phyloP scores from a whole-genome alignment of 345 rosid species.

The Eutrema heterophyllum region DNA sequence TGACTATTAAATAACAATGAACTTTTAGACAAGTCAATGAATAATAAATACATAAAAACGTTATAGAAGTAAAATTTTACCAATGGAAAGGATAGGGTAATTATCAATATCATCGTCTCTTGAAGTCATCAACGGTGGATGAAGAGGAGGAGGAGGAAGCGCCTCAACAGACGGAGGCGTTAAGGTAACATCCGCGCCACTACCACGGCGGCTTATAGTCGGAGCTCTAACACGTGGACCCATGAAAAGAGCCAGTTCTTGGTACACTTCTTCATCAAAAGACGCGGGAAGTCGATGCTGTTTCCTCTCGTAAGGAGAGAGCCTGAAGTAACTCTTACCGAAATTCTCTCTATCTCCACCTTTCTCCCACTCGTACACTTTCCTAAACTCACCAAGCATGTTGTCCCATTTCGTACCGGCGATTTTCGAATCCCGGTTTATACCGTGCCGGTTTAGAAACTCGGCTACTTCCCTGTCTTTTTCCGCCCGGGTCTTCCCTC shows the following conservation, averaged over 20 bases:
- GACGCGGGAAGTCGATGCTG: constrained; percentile 86
- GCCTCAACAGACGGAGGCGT: constrained; percentile 18
- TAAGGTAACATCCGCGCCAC: not conserved
- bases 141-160: constrained; percentile 45
- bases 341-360: constrained; percentile 60
- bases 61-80: constrained; percentile 5
- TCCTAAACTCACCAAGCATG: constrained; percentile 96
- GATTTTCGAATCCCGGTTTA: constrained; percentile 84
- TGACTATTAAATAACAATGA: constrained; percentile 10
- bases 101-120: constrained; percentile 16
- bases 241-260: constrained; percentile 91
- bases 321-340: constrained; percentile 93
- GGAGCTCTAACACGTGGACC: constrained; percentile 72
- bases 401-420: constrained; percentile 99
- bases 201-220: constrained; percentile 1
- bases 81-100: constrained; percentile 16
- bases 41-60: not conserved
- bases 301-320: constrained; percentile 92
- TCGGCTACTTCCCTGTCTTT: constrained; percentile 97
- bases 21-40: constrained; percentile 9
- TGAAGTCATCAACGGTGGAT: constrained; percentile 33
- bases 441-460: constrained; percentile 67
- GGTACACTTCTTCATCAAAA: constrained; percentile 92
- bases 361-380: constrained; percentile 94
- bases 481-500: constrained; percentile 91